Evolutionary conservation across 2,329 filamentous ascomycete species (phyloP), one percentile per base, ranked within the genome.

Genomic region (Ilyonectria mors-panacis): DNA sequence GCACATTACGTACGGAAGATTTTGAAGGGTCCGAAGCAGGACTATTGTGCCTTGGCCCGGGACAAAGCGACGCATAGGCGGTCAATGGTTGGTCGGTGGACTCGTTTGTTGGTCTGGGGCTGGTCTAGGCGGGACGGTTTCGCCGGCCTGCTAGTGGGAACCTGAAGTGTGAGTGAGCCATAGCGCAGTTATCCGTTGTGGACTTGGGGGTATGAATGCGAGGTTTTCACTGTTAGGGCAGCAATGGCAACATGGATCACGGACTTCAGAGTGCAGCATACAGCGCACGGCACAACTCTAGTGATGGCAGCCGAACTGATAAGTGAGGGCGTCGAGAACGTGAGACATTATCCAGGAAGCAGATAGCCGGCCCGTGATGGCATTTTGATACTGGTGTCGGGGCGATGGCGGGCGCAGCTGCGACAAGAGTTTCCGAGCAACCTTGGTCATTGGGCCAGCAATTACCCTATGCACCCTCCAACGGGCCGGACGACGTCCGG

Each of bases 31-130:
- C 59, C 33, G 51, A 56, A 33, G 51, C 23, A 48, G 51, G 45
- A 45, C 23, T 28, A 26, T 37, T 33, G 26, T 19, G 13, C 19
- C 48, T 39, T 44, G 35, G 37, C 28, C 19, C 51, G 39, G 51
- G 39, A 35, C 59, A 54, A 54, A 63, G 59, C 59, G 53, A 63
- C 33, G 33, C 59, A 50, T n/a, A 56, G 59, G 59, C 59, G 51
- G 51, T 50, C 51, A 47, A 62, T 55, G 59, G 39, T 62, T 62
- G 59, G 51, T 42, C 1, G 17, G n/a, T 15, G 39, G 59, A 15
- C 48, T 47, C 37, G 39, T 26, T 35, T n/a, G 23, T 17, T 44
- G 15, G 15, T 15, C 17, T 30, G 37, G 48, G 58, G 50, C n/a
- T 26, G 57, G 45, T 39, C 58, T 45, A n/a, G 35, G 35, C 30